These are phyloP conservation scores for Aspergillus proliferans DNA, from an alignment of 2,329 filamentous ascomycete species.

Conservation along the genomic window DNA sequence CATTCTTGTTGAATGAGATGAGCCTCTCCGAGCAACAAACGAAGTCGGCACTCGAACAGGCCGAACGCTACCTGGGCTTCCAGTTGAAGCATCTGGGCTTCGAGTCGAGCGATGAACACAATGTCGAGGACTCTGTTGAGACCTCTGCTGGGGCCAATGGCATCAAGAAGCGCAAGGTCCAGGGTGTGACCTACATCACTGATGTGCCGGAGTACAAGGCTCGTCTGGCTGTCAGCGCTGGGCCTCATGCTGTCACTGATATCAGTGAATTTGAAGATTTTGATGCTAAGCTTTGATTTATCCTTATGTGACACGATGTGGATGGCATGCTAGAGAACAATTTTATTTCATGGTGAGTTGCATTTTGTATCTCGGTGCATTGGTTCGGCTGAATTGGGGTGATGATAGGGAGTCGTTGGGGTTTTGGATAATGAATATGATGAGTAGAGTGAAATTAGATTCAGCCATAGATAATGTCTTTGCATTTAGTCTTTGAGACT, in stretches of 20 bases:
- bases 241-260: conserved; percentile 66
- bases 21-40: conserved; percentile 46
- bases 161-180: conserved; percentile 23
- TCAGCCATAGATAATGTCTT: too few species aligned
- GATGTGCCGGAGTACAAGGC: conserved; percentile 80
- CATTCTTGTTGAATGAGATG: conserved; percentile 45
- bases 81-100: conserved; percentile 42
- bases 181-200: conserved; percentile 57
- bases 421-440: neutral
- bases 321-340: neutral
- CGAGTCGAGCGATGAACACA: conserved; percentile 25
- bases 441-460: neutral
- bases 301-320: neutral
- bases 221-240: conserved; percentile 63
- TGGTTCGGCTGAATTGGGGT: neutral
- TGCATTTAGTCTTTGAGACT: too few species aligned
- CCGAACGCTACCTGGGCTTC: conserved; percentile 43
- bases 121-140: conserved; percentile 22
- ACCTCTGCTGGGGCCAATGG: conserved; percentile 18
- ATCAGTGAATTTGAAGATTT: conserved; percentile 80
- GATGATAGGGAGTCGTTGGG: neutral
- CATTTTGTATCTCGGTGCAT: neutral
- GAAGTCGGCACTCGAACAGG: conserved; percentile 44
- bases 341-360: too few species aligned
- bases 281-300: conserved; percentile 66